Evolutionary conservation across 2,329 filamentous ascomycete species (phyloP).

Genomic region (Ophiostoma sp.): DNA sequence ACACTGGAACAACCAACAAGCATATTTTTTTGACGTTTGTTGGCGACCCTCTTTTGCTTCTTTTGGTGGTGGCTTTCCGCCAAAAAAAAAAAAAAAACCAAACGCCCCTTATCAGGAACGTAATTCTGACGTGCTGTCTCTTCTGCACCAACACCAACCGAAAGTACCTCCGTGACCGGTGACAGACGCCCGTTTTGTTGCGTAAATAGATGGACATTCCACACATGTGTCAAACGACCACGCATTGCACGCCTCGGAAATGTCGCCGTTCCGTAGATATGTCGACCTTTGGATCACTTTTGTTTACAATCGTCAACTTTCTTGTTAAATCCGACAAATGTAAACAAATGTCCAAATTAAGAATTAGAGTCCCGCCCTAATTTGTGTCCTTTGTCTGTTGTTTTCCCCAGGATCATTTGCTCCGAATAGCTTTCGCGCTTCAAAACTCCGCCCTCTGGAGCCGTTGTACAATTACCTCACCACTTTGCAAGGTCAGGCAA

Average conservation of each 20-base stretch:
- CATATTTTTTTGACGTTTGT: background rate
- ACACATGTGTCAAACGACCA: background rate
- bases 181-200: background rate
- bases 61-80: too few relatives aligned
- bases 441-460: background rate
- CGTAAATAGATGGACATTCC: too few relatives aligned
- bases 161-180: background rate
- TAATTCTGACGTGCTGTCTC: constrained; percentile 3
- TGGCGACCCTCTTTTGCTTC: background rate
- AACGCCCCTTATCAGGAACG: background rate
- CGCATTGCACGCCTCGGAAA: background rate
- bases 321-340: background rate
- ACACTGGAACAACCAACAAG: background rate
- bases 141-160: too few relatives aligned
- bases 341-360: background rate
- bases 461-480: background rate
- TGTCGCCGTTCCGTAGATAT: background rate
- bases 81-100: too few relatives aligned
- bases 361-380: too few relatives aligned
- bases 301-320: background rate
- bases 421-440: background rate
- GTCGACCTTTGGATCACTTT: background rate
- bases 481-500: background rate
- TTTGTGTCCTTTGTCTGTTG: too few relatives aligned
- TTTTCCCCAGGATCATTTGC: background rate